phyloP scores from a whole-genome alignment of 1,284 basidiomycete species.

The Trichosporon sp. region DNA sequence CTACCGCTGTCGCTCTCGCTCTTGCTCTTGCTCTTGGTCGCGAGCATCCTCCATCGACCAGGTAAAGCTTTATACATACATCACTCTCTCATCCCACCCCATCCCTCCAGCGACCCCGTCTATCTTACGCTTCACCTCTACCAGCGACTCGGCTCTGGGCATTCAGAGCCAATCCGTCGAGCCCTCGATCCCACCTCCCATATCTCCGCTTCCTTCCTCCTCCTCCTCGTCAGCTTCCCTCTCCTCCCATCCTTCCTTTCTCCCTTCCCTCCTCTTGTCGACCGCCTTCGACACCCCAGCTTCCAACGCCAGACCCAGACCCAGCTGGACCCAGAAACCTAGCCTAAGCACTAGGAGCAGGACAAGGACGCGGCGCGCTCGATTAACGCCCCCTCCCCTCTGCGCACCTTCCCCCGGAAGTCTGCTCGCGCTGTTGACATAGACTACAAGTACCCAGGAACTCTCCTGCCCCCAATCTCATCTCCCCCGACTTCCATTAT shows the following conservation, averaged over 20 bases:
- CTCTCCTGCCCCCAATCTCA: background rate
- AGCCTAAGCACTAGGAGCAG: background rate
- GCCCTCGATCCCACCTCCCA: background rate
- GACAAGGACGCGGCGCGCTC: background rate
- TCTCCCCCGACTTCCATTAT: background rate
- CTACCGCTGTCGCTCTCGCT: background rate
- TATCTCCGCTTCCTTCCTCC: background rate
- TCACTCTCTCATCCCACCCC: background rate
- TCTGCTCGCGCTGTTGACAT: background rate
- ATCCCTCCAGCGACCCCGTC: background rate
- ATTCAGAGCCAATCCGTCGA: background rate
- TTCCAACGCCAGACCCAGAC: background rate
- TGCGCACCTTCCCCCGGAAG: background rate
- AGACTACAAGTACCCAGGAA: conserved; percentile 1
- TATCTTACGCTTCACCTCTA: background rate
- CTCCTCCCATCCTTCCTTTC: background rate
- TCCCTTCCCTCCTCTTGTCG: background rate
- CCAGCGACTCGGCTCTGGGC: background rate
- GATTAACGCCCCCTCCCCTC: background rate
- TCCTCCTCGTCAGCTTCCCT: background rate
- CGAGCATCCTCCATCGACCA: background rate
- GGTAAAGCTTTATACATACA: background rate
- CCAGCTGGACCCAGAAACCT: no score
- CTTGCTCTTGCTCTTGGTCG: background rate
- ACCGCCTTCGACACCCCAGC: background rate